Conservation (phyloP, 768 basidiomycete genomes). For the Pholiota conissans region DNA sequence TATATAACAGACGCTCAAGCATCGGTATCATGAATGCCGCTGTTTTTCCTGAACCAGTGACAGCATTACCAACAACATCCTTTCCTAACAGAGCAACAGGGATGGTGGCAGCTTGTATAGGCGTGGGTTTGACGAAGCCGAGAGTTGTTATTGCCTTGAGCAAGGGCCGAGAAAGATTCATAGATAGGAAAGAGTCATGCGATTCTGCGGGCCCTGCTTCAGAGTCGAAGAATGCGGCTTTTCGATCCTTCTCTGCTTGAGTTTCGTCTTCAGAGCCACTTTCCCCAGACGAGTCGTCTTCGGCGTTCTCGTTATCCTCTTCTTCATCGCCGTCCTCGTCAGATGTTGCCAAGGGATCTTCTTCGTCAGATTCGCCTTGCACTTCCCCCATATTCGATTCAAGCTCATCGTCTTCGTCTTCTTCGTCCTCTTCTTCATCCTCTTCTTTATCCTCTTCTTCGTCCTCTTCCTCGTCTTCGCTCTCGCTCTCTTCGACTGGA, state of each 20-base stretch:
- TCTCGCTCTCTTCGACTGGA: constrained; percentile 40
- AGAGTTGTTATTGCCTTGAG: constrained; percentile 87
- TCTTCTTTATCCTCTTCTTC: constrained; percentile 28
- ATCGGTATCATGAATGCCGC: constrained; percentile 96
- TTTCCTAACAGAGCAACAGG: constrained; percentile 93
- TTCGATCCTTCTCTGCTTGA: constrained; percentile 70
- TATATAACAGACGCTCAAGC: constrained; percentile 87
- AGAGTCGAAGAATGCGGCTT: constrained; percentile 86
- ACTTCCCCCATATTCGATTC: constrained; percentile 31
- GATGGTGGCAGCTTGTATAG: constrained; percentile 93
- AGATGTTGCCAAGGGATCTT: constrained; percentile 34
- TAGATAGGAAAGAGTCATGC: constrained; percentile 83
- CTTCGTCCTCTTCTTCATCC: constrained; percentile 22
- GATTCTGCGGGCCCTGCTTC: constrained; percentile 44
- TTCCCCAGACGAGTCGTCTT: constrained; percentile 37
- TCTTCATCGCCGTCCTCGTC: constrained; percentile 25
- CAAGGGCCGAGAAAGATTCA: constrained; percentile 95
- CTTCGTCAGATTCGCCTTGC: constrained; percentile 32
- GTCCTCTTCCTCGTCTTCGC: constrained; percentile 31
- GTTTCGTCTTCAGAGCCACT: constrained; percentile 53
- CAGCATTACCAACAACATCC: constrained; percentile 93
- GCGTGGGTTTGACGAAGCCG: constrained; percentile 83
- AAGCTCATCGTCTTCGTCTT: constrained; percentile 26
- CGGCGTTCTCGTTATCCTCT: constrained; percentile 21
- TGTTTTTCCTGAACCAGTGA: constrained; percentile 98